These are phyloP conservation scores for Saxophila tyrrhenica DNA, from an alignment of 495 filamentous ascomycete genomes.

Conservation along the genomic window DNA sequence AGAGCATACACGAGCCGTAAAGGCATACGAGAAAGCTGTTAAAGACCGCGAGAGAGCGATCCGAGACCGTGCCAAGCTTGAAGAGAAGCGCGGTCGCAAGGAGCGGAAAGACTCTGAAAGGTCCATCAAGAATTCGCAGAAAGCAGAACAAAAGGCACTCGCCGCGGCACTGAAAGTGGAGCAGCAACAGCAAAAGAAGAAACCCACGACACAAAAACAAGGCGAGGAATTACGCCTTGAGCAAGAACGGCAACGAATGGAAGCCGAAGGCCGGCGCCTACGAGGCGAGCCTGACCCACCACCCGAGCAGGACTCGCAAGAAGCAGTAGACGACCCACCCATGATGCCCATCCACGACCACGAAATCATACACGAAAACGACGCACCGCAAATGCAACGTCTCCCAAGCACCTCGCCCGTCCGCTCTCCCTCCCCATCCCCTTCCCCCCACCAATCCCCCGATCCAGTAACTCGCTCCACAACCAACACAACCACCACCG, in stretches of 20 bases:
- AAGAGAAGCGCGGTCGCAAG: constrained; percentile 15
- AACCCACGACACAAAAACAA: constrained; percentile 14
- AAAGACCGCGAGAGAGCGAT: constrained; percentile 53
- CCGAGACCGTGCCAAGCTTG: constrained; percentile 41
- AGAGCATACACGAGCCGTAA: constrained; percentile 44
- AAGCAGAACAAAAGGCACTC: constrained; percentile 27
- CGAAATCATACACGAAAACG: not conserved
- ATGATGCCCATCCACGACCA: not conserved
- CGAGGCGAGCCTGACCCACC: constrained; percentile 8
- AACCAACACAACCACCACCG: constrained; percentile 34
- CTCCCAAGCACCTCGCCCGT: not conserved
- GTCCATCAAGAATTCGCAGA: constrained; percentile 21
- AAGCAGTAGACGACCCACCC: not conserved
- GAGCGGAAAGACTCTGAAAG: constrained; percentile 11
- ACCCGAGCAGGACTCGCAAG: not conserved
- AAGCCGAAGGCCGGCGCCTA: constrained; percentile 14
- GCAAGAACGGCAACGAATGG: constrained; percentile 11
- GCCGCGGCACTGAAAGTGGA: constrained; percentile 27
- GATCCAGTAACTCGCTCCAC: constrained; percentile 24
- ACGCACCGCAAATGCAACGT: not conserved
- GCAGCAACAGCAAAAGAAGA: constrained; percentile 12
- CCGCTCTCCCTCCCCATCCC: not conserved
- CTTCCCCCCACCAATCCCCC: not conserved
- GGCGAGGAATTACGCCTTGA: constrained; percentile 9
- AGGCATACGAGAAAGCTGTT: constrained; percentile 48